A percentile compares a stretch with the other conserved stretches of the same genome.
phyloP scores from a whole-genome alignment of 208 protist genomes.

The Trypanosoma conorhini region DNA sequence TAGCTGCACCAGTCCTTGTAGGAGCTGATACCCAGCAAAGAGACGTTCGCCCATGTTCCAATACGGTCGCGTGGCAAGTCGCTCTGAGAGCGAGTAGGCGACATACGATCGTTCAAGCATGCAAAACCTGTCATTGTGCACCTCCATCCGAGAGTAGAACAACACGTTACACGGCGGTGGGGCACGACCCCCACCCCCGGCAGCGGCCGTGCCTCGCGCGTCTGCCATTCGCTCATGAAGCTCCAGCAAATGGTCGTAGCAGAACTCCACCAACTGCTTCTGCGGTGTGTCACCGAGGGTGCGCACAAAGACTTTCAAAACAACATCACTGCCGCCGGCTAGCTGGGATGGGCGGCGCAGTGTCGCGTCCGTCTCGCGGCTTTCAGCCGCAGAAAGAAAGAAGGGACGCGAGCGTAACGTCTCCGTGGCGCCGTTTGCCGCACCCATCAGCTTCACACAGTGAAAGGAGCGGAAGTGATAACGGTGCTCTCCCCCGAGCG shows the following conservation, averaged over 20 bases:
- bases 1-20: constrained; percentile 67
- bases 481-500: constrained; percentile 53
- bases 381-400: not conserved
- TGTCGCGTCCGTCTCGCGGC: not conserved
- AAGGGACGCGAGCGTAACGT: constrained; percentile 11
- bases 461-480: constrained; percentile 75
- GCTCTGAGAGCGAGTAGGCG: constrained; percentile 70
- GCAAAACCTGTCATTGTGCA: constrained; percentile 46
- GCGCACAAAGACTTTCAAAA: constrained; percentile 77
- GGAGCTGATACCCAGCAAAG: constrained; percentile 70
- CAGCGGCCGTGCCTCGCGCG: not conserved
- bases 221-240: constrained; percentile 15
- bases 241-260: constrained; percentile 27
- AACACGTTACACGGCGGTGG: constrained; percentile 32
- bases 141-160: constrained; percentile 36
- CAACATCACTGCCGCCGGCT: constrained; percentile 41
- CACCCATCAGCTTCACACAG: constrained; percentile 38
- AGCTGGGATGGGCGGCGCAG: constrained; percentile 3
- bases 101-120: constrained; percentile 77
- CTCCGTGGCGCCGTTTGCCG: constrained; percentile 26
- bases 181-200: not conserved
- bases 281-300: constrained; percentile 37
- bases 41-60: constrained; percentile 44
- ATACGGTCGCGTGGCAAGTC: constrained; percentile 66
- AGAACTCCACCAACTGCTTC: constrained; percentile 41